Base-by-base conservation (phyloP, 1,139 yeast genomes). In the Diutina ranongensis region DNA sequence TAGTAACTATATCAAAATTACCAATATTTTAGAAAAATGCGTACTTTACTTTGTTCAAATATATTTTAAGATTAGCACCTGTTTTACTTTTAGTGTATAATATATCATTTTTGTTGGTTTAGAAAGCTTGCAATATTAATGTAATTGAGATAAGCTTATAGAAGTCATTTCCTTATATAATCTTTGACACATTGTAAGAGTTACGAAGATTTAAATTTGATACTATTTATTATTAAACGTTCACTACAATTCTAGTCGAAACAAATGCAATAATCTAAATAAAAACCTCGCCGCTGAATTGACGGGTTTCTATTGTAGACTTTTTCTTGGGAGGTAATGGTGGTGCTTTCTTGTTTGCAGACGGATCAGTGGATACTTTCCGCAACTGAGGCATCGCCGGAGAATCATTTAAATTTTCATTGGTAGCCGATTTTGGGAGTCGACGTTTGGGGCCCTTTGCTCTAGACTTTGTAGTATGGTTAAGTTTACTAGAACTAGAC, bases 231-330 rank as follows among this genome's bases (percentile, higher is more conserved):
- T 27, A 8, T 8, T 8, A 27, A 27, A 27, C 8, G 8, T 27
- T 8, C 12, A 27, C 31, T 8, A 27, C 31, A 27, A 27, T 27
- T 27, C 10, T 27, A 27, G 31, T 12, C 10, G 31, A 27, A 27
- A 27, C 31, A 8, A 12, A 8, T 32, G 16, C 35, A 32, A n/a
- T n/a, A n/a, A n/a, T n/a, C 36, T 38, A 38, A 3, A 38, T 38
- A 16, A 38, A 38, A 12, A 38, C 42, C 16, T 38, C 42, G 8
- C 42, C 42, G 33, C 42, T 38, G n/a, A 38, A 38, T 16, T 38
- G 42, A 3, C 42, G 42, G 9, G 31, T 15, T 25, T 38, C 32
- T 1, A 38, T 20, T 18, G 7, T 13, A 8, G 42, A 32, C 20
- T 38, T 38, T n/a, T 38, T 38, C 32, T 38, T 38, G 1, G 22